phyloP scores from a whole-genome alignment of 2,329 filamentous ascomycete genomes.

The Stagonosporopsis vannaccii region DNA sequence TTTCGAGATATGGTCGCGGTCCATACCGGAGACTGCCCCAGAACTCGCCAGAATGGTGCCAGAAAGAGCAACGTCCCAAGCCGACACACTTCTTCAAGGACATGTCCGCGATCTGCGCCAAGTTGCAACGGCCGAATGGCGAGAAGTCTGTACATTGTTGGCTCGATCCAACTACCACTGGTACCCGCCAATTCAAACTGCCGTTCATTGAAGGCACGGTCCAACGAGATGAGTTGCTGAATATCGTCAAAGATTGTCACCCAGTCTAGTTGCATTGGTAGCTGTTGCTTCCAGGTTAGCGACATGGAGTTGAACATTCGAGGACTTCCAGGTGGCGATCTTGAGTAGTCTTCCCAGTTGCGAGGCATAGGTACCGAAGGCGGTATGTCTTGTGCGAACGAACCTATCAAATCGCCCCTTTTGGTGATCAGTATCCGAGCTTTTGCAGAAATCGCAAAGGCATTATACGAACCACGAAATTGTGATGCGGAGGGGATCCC shows the following conservation, averaged over 20 bases:
- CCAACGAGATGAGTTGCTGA: conserved; percentile 34
- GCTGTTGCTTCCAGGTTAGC: conserved; percentile 64
- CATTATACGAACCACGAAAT: conserved; percentile 32
- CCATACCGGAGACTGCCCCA: conserved; percentile 37
- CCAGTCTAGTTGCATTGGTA: conserved; percentile 36
- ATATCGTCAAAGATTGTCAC: conserved; percentile 41
- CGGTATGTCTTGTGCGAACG: conserved; percentile 40
- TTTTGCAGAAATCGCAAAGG: not conserved
- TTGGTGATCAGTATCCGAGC: not conserved
- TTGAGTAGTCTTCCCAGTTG: conserved; percentile 33
- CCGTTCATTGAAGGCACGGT: conserved; percentile 33
- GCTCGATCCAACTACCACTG: conserved; percentile 41
- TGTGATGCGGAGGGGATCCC: conserved; percentile 37
- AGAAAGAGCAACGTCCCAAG: conserved; percentile 41
- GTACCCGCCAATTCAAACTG: conserved; percentile 31
- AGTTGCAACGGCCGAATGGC: conserved; percentile 29
- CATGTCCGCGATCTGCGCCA: conserved; percentile 20
- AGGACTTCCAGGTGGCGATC: conserved; percentile 67
- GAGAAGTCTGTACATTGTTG: conserved; percentile 36
- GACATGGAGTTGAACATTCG: conserved; percentile 61
- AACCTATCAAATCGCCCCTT: conserved; percentile 39
- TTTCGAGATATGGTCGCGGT: conserved; percentile 32
- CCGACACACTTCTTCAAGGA: conserved; percentile 42
- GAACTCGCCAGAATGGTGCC: conserved; percentile 34
- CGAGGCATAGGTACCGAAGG: conserved; percentile 34